Base-by-base conservation (phyloP, 441 rosid species). In the Kokia cookei region DNA sequence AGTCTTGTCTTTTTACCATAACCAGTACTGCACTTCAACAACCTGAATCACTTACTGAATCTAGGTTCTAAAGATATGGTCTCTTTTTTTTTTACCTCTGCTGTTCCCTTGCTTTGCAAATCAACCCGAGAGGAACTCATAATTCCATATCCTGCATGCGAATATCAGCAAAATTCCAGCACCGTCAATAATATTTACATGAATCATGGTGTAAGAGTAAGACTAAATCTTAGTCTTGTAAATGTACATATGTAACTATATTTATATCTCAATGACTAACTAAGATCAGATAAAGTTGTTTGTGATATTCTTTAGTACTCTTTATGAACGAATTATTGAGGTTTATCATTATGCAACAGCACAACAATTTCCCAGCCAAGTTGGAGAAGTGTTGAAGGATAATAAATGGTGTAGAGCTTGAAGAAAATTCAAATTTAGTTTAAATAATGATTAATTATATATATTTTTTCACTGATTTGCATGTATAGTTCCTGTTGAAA, bases 141-240 rank as follows among this genome's bases (percentile, higher is more conserved):
- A 59, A 50, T 54, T 61, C 75, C 75, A 53, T 67, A 24, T 37
- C 81, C 86, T 83, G 88, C 60, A 29, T 67, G 84, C 70, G 78
- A 17, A 69, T 47, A 66, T 35, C 42, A 69, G 15, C 24, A 75
- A 67, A 69, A 54, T 19, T 27, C 22, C 17, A 54, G 35, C 51
- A 29, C 15, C 43, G 12, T 68, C 58, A 67, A 48, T 45, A 24
- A 13, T 12, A 22, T 32, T 32, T 32, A 32, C 37, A 32, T 26
- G 55, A 15, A 65, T 24, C 57, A 45, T 6, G 37, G 24, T 45
- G 5, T 24, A 47, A 45, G 12, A 58, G 15, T 26, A 24, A 58
- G 6, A 7, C 3, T 12, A 55, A 24, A 37, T 45, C 48, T 32
- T 8, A 29, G 53, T 29, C 29, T 9, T 26, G 2, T 22, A 10